Percentiles rank a stretch among this genome's conserved stretches.
Evolutionary conservation across 1,284 basidiomycete genomes (phyloP).

Genomic region (Leccinum griseonigrum): DNA sequence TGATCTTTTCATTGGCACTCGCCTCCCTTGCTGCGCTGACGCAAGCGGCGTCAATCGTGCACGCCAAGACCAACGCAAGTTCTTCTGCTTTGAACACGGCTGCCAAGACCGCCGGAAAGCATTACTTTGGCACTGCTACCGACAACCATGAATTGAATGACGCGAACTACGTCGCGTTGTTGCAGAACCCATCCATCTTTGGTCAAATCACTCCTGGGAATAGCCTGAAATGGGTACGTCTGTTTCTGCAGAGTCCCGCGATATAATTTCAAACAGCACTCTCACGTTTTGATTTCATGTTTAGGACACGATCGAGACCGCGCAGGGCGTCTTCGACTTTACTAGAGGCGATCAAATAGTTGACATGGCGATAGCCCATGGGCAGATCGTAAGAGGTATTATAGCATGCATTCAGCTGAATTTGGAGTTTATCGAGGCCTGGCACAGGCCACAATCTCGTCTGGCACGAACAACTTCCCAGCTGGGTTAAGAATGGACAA

Average conservation of each 20-base stretch:
- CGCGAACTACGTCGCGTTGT: constrained; percentile 36
- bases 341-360: constrained; percentile 26
- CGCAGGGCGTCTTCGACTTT: constrained; percentile 28
- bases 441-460: constrained; percentile 21
- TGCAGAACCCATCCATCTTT: constrained; percentile 10
- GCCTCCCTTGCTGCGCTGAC: constrained; percentile 6
- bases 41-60: not conserved
- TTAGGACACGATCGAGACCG: constrained; percentile 23
- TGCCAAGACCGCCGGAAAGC: constrained; percentile 44
- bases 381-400: constrained; percentile 22
- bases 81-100: constrained; percentile 35
- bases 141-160: constrained; percentile 54
- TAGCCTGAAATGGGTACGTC: constrained; percentile 24
- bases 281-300: not conserved
- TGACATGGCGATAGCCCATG: constrained; percentile 23
- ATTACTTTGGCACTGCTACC: constrained; percentile 59
- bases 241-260: not conserved
- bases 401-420: not conserved
- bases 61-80: not conserved
- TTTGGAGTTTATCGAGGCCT: not conserved
- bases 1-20: constrained; percentile 6
- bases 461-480: constrained; percentile 19
- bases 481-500: constrained; percentile 18
- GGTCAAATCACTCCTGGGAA: constrained; percentile 24
- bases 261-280: not conserved